A percentile compares a stretch with the other conserved stretches of the same genome.
Conservation (phyloP, 805 yeast species). For the Phaffomyces antillensis region DNA sequence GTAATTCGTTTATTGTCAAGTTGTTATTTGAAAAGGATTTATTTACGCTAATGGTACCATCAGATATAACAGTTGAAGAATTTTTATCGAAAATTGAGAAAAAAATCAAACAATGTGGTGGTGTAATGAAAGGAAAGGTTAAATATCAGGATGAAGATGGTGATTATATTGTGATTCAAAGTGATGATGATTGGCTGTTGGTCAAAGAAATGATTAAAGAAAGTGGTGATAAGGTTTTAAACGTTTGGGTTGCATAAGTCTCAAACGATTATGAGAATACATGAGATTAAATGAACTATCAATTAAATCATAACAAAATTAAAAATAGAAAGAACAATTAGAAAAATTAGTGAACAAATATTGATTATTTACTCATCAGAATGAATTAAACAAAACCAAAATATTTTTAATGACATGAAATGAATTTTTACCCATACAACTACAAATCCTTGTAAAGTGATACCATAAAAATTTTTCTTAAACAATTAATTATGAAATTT, state of each 20-base stretch:
- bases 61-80: constrained; percentile 41
- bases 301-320: not conserved
- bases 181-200: constrained; percentile 82
- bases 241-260: constrained; percentile 32
- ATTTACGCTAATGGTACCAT: constrained; percentile 59
- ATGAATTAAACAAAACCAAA: too few relatives aligned
- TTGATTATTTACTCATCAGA: not conserved
- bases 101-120: constrained; percentile 49
- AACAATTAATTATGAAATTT: too few relatives aligned
- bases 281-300: too few relatives aligned
- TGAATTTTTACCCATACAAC: too few relatives aligned
- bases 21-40: constrained; percentile 41
- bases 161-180: constrained; percentile 77
- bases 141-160: constrained; percentile 94
- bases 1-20: constrained; percentile 31
- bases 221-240: constrained; percentile 39
- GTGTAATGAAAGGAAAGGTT: constrained; percentile 42
- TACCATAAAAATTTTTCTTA: too few relatives aligned
- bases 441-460: too few relatives aligned
- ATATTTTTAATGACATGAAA: too few relatives aligned
- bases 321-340: not conserved
- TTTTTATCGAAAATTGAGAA: constrained; percentile 52
- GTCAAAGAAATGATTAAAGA: constrained; percentile 67
- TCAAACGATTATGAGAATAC: too few relatives aligned
- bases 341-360: not conserved